Conservation (phyloP, 805 yeast genomes). For the Candida palmyrensis region DNA sequence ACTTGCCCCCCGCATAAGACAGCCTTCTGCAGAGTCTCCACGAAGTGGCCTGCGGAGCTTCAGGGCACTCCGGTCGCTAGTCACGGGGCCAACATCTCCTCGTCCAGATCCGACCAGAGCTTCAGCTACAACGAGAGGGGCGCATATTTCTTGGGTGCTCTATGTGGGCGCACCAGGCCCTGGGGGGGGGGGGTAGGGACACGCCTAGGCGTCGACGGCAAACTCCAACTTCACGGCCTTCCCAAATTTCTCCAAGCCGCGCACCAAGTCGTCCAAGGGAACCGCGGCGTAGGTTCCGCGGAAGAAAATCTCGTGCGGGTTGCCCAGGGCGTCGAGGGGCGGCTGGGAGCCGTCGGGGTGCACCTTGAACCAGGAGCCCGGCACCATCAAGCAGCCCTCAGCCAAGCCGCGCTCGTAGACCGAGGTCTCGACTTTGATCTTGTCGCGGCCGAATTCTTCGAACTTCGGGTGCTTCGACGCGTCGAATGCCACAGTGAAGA, state of each 20-base stretch:
- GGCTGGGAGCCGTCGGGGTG: constrained; percentile 51
- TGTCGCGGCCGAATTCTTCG: constrained; percentile 52
- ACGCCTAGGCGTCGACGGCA: too few species aligned
- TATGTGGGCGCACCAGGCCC: too few species aligned
- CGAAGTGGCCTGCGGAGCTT: too few species aligned
- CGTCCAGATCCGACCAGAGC: too few species aligned
- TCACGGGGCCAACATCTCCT: too few species aligned
- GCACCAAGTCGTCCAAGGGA: constrained; percentile 54
- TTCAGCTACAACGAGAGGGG: too few species aligned
- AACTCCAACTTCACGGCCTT: constrained; percentile 56
- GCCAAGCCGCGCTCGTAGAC: constrained; percentile 57
- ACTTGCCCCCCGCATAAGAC: too few species aligned
- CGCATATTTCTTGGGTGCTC: too few species aligned
- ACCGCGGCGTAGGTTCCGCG: constrained; percentile 91
- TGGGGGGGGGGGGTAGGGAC: too few species aligned
- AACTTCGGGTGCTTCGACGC: constrained; percentile 78
- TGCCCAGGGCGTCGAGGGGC: constrained; percentile 34
- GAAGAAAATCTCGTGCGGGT: constrained; percentile 53
- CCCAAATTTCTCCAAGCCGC: constrained; percentile 66
- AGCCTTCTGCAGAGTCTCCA: too few species aligned
- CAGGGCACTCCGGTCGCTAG: too few species aligned
- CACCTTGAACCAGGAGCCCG: constrained; percentile 77
- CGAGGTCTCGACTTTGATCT: constrained; percentile 57
- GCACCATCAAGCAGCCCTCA: constrained; percentile 67
- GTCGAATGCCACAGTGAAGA: constrained; percentile 53